A percentile compares a stretch with the other conserved stretches of the same genome.
Evolutionary conservation across 2,329 filamentous ascomycete genomes (phyloP).

Genomic region (Epichloe elymi): DNA sequence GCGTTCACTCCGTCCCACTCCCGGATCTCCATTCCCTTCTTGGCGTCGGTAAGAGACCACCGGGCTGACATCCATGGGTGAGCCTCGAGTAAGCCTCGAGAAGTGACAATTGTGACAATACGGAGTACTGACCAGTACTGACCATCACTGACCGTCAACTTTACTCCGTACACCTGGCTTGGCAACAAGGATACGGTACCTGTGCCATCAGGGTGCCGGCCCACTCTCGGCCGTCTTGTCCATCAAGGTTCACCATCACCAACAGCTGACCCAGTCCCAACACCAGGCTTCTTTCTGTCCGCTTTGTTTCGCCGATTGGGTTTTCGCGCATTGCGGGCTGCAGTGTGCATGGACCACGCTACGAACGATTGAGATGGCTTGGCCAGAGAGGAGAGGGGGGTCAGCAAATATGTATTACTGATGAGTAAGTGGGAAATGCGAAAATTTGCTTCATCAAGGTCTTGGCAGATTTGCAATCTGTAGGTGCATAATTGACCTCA

Average conservation of each 20-base stretch:
- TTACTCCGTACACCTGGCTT: not conserved
- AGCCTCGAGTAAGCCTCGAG: not conserved
- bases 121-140: not conserved
- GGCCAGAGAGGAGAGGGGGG: not conserved
- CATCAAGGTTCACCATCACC: conserved; percentile 6
- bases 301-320: not conserved
- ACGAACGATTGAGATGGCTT: not conserved
- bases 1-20: too few relatives aligned
- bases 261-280: not conserved
- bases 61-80: not conserved
- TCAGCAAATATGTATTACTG: not conserved
- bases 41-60: not conserved
- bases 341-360: not conserved
- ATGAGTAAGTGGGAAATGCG: not conserved
- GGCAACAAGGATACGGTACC: conserved; percentile 1
- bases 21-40: not conserved
- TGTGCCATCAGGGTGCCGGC: not conserved
- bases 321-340: not conserved
- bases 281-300: not conserved
- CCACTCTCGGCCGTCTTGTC: not conserved
- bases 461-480: not conserved
- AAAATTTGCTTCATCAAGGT: not conserved
- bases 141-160: not conserved
- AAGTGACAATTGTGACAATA: not conserved
- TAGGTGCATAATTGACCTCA: not conserved